phyloP scores from a whole-genome alignment of 2,329 filamentous ascomycete genomes.

The Westerdykella sp. region DNA sequence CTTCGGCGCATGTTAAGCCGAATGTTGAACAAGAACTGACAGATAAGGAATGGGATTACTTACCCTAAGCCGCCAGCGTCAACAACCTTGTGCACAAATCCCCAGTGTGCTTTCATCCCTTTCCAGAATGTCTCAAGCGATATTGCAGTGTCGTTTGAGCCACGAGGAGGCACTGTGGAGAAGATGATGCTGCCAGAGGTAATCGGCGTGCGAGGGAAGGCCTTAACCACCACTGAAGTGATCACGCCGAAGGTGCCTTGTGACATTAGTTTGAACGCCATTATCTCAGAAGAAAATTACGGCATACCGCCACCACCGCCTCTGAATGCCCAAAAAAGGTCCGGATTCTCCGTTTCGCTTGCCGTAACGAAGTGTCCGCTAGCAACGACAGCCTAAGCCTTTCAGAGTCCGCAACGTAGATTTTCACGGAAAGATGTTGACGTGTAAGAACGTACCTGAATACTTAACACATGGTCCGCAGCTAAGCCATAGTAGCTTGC shows the following conservation, averaged over 20 bases:
- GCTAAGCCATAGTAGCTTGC: slow-evolving; percentile 38
- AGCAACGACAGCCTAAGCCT: slow-evolving; percentile 11
- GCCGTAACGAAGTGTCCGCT: slow-evolving; percentile 17
- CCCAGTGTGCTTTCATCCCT: slow-evolving; percentile 19
- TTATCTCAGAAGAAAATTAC: not conserved
- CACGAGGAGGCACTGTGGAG: slow-evolving; percentile 11
- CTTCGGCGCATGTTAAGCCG: slow-evolving; percentile 1
- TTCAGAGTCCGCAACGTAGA: not conserved
- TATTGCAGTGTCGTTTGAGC: slow-evolving; percentile 6
- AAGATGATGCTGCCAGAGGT: slow-evolving; percentile 14
- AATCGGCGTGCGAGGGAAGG: slow-evolving; percentile 11
- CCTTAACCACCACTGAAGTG: slow-evolving; percentile 34
- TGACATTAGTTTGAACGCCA: not conserved
- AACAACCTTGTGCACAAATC: slow-evolving; percentile 10
- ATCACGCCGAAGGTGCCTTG: slow-evolving; percentile 23
- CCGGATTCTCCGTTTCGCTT: slow-evolving; percentile 10
- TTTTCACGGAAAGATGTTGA: not conserved
- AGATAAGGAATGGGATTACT: not conserved
- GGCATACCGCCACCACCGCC: slow-evolving; percentile 23
- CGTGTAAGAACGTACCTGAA: slow-evolving; percentile 1
- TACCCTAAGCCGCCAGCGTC: slow-evolving; percentile 19
- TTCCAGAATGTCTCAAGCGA: slow-evolving; percentile 21
- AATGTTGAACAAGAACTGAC: not conserved
- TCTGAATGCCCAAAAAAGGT: slow-evolving; percentile 24
- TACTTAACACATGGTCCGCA: slow-evolving; percentile 17